Evolutionary conservation across 306 rosid genomes (phyloP).

Genomic region (Cajanus cajan): DNA sequence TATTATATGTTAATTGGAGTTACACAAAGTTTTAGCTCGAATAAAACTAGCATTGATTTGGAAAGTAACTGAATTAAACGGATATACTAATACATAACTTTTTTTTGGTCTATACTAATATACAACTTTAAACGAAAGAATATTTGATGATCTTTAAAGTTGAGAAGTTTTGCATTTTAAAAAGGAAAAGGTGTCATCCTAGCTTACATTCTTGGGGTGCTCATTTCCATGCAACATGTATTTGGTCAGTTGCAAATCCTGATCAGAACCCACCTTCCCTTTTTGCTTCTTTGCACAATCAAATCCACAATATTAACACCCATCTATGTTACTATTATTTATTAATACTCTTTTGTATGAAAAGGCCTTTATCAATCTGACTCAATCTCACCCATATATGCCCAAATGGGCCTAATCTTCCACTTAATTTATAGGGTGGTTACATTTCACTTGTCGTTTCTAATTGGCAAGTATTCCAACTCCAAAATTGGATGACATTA

Average conservation of each 20-base stretch:
- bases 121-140: background rate
- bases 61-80: background rate
- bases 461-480: constrained; percentile 9
- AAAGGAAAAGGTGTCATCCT: background rate
- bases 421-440: constrained; percentile 24
- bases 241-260: constrained; percentile 39
- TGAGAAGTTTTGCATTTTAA: background rate
- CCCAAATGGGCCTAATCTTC: constrained; percentile 28
- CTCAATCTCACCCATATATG: constrained; percentile 26
- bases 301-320: background rate
- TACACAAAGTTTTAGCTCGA: background rate
- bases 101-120: background rate
- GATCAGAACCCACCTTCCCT: constrained; percentile 32
- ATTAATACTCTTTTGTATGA: background rate
- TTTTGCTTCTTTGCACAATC: background rate
- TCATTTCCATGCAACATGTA: constrained; percentile 4
- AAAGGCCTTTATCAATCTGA: constrained; percentile 14
- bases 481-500: background rate
- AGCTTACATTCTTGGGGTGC: background rate
- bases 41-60: background rate
- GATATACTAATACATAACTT: background rate
- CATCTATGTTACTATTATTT: background rate
- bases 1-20: too few species aligned
- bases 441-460: constrained; percentile 32
- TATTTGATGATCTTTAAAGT: background rate